Evolutionary conservation across 129 eudicot species (phyloP).

Genomic region (Arctium minus): DNA sequence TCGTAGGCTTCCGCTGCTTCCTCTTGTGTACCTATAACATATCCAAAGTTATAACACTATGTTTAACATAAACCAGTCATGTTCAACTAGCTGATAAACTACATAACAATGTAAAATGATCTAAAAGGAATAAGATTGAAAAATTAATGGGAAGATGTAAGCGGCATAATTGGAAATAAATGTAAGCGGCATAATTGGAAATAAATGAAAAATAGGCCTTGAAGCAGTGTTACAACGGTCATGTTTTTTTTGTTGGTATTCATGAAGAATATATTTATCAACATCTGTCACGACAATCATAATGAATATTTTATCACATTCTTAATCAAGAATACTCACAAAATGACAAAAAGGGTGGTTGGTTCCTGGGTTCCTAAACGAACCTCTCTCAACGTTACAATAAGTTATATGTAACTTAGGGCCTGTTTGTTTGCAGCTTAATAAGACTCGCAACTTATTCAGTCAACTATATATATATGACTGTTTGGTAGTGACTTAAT

Average conservation of each 20-base stretch:
- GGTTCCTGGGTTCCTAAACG: neutral
- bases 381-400: too few relatives aligned
- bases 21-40: slow-evolving; percentile 75
- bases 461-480: too few relatives aligned
- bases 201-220: too few relatives aligned
- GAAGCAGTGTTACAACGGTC: too few relatives aligned
- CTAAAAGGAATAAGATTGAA: neutral
- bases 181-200: too few relatives aligned
- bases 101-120: neutral
- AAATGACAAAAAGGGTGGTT: neutral
- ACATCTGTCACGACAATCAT: neutral
- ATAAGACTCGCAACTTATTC: too few relatives aligned
- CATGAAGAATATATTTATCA: neutral
- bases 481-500: too few relatives aligned
- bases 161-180: too few relatives aligned
- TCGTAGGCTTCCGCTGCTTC: slow-evolving; percentile 96
- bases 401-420: neutral
- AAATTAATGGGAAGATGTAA: too few relatives aligned
- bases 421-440: too few relatives aligned
- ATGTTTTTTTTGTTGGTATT: neutral
- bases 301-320: neutral
- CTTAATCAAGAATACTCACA: too few relatives aligned
- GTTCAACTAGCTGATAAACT: neutral
- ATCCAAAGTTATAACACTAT: neutral
- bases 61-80: neutral